A percentile compares a stretch with the other conserved stretches of the same genome.
Conservation (phyloP, 441 rosid genomes). For the Melianthus villosus region DNA sequence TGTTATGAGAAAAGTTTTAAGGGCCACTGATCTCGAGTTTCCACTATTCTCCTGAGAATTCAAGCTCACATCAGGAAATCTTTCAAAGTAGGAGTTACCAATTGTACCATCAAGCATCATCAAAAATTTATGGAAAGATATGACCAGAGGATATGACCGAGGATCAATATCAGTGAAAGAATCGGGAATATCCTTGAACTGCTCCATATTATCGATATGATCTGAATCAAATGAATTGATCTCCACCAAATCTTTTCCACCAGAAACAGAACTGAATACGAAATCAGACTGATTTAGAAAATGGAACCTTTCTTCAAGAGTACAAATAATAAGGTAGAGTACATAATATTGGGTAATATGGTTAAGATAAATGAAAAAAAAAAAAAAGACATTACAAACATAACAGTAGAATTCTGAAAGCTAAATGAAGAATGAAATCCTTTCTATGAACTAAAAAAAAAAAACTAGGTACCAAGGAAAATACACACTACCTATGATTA, state of each 20-base stretch:
- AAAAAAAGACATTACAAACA: not conserved
- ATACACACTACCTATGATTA: too few species aligned
- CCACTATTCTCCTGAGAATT: conserved; percentile 7
- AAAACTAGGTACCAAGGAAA: too few species aligned
- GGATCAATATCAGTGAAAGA: conserved; percentile 22
- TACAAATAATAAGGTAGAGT: too few species aligned
- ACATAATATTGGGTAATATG: too few species aligned
- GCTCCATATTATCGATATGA: conserved; percentile 16
- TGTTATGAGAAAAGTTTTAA: conserved; percentile 19
- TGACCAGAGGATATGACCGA: conserved; percentile 24
- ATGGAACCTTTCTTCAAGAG: not conserved
- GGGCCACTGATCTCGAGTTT: conserved; percentile 11
- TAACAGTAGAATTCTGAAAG: too few species aligned
- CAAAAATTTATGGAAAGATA: conserved; percentile 33
- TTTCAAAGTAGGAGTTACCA: conserved; percentile 32
- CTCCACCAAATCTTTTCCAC: conserved; percentile 13
- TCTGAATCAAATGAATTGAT: conserved; percentile 14
- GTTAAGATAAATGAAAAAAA: not conserved
- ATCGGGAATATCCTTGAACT: conserved; percentile 31
- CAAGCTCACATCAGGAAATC: conserved; percentile 19
- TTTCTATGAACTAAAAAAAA: too few species aligned
- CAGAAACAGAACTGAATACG: conserved; percentile 19
- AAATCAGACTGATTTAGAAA: too few species aligned
- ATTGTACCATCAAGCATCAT: conserved; percentile 46
- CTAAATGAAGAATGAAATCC: too few species aligned